Evolutionary conservation across 768 basidiomycete species (phyloP).

Genomic region (Piloderma croceum): DNA sequence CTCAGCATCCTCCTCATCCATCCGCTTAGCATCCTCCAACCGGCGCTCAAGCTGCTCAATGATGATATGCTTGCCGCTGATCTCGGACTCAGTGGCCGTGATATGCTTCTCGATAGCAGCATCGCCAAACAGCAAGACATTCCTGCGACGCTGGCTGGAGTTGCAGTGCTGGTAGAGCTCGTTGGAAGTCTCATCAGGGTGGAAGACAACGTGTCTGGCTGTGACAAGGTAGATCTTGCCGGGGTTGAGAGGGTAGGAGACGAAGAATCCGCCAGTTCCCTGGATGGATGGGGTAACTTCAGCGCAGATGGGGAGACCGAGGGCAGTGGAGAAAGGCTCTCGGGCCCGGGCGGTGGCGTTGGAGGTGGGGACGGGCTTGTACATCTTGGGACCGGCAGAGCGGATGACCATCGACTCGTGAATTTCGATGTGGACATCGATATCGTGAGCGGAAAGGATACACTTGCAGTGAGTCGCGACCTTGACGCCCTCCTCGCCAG

Average conservation of each 20-base stretch:
- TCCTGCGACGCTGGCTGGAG: conserved; percentile 6
- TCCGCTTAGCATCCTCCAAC: conserved; percentile 6
- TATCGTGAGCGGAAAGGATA: conserved; percentile 9
- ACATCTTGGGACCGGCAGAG: conserved; percentile 14
- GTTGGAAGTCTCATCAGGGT: conserved; percentile 5
- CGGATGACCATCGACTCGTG: conserved; percentile 15
- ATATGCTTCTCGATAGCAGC: conserved; percentile 11
- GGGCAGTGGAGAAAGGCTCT: conserved; percentile 23
- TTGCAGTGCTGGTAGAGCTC: conserved; percentile 1
- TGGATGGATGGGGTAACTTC: conserved; percentile 9
- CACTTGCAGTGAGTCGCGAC: conserved; percentile 11
- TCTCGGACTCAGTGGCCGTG: conserved; percentile 6
- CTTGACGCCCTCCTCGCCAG: conserved; percentile 11
- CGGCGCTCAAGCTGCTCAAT: conserved; percentile 3
- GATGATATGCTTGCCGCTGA: not conserved
- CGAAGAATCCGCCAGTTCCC: conserved; percentile 19
- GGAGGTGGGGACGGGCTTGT: conserved; percentile 10
- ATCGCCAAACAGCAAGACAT: conserved; percentile 16
- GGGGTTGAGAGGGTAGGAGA: conserved; percentile 7
- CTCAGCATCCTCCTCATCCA: conserved; percentile 10
- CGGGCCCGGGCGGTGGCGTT: conserved; percentile 15
- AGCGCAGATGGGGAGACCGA: conserved; percentile 19
- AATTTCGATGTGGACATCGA: conserved; percentile 17
- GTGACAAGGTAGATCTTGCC: conserved; percentile 17
- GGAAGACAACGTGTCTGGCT: conserved; percentile 16